Conservation (phyloP, 179 eudicot genomes). For the Amaranthus tricolor region DNA sequence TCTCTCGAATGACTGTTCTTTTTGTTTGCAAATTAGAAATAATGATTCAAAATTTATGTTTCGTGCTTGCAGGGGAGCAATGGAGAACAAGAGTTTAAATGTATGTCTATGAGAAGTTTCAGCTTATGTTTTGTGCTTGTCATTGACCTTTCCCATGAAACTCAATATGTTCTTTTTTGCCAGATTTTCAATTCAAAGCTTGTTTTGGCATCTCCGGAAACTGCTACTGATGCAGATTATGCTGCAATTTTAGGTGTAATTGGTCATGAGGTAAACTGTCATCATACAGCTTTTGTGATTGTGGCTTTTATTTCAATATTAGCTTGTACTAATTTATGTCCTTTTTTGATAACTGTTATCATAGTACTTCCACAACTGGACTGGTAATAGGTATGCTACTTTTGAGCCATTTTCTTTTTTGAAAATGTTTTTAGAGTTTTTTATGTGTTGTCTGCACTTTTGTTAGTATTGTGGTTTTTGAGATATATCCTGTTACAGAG, state of each 20-base stretch:
- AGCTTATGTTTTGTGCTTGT: slow-evolving; percentile 5
- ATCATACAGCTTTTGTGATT: neutral
- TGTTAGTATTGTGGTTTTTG: neutral
- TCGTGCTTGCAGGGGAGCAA: slow-evolving; percentile 88
- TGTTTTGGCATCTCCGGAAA: slow-evolving; percentile 96
- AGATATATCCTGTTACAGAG: slow-evolving; percentile 41
- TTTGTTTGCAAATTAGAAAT: slow-evolving; percentile 47
- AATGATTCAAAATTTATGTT: slow-evolving; percentile 3
- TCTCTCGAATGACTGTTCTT: neutral
- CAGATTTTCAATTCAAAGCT: slow-evolving; percentile 97
- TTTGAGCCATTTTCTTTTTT: neutral
- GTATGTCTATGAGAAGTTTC: slow-evolving; percentile 40
- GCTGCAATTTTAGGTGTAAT: slow-evolving; percentile 92
- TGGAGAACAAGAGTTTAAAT: slow-evolving; percentile 98
- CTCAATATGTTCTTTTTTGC: slow-evolving; percentile 21
- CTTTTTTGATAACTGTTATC: slow-evolving; percentile 20
- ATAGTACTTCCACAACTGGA: slow-evolving; percentile 99
- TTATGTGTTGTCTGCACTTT: neutral
- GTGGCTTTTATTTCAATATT: neutral
- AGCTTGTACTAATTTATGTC: slow-evolving; percentile 17
- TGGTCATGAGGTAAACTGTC: slow-evolving; percentile 82
- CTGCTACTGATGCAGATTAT: slow-evolving; percentile 91
- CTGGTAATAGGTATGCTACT: slow-evolving; percentile 78
- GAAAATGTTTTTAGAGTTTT: neutral
- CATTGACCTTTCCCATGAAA: slow-evolving; percentile 1